These are phyloP conservation scores for Carpinus viminea DNA, from an alignment of 306 rosid genomes.

Conservation along the genomic window DNA sequence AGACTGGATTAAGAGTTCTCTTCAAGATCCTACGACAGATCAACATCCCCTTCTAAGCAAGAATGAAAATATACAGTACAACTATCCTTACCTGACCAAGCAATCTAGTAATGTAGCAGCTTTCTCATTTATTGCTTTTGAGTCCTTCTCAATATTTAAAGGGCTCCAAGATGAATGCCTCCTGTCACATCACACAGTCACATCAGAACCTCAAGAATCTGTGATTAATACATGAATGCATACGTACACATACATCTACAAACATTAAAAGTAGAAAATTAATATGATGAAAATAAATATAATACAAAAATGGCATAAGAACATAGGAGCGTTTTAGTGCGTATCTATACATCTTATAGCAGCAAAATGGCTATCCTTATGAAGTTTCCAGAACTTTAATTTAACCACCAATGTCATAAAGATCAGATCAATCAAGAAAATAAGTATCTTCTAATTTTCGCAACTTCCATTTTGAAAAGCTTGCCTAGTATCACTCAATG, in stretches of 20 bases:
- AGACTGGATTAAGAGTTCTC: background rate
- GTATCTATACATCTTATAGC: background rate
- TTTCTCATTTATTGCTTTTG: conserved; percentile 49
- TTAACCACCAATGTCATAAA: background rate
- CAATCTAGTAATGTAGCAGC: conserved; percentile 53
- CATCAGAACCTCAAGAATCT: conserved; percentile 6
- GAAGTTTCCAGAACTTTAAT: background rate
- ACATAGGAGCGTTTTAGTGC: background rate
- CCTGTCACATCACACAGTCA: conserved; percentile 55
- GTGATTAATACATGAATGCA: background rate
- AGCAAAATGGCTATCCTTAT: background rate
- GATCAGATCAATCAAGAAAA: background rate
- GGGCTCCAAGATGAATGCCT: conserved; percentile 49
- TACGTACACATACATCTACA: background rate
- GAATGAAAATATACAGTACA: background rate
- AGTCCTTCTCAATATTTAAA: conserved; percentile 37
- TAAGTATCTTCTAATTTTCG: background rate
- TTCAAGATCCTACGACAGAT: background rate
- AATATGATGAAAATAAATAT: background rate
- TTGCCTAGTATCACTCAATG: background rate
- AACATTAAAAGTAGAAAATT: background rate
- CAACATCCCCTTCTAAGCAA: background rate
- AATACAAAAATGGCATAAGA: background rate
- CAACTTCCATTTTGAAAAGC: background rate
- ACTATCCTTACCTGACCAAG: conserved; percentile 60